These are phyloP conservation scores for Zymoseptoria ardabiliae DNA, from an alignment of 2,329 filamentous ascomycete genomes.

Conservation along the genomic window DNA sequence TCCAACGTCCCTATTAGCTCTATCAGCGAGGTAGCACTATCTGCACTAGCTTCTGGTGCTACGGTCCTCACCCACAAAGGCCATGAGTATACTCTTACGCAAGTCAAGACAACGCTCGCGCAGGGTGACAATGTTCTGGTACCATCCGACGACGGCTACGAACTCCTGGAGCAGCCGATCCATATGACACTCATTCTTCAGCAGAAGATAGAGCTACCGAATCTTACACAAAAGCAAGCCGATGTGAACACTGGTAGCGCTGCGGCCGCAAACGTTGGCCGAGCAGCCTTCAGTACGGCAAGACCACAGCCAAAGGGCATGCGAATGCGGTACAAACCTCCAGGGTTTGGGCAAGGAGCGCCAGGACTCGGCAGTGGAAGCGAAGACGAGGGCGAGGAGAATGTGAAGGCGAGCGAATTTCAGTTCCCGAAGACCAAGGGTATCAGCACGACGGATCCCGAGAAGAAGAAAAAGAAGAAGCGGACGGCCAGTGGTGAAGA, in stretches of 20 bases:
- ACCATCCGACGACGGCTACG: conserved; percentile 25
- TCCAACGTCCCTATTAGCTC: conserved; percentile 61
- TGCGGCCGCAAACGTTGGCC: conserved; percentile 37
- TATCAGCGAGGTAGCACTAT: conserved; percentile 57
- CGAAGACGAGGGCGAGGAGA: conserved; percentile 38
- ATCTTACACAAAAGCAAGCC: conserved; percentile 34
- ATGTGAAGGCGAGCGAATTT: conserved; percentile 8
- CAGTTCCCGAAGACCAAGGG: conserved; percentile 26
- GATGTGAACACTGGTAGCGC: conserved; percentile 34
- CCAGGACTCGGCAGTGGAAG: conserved; percentile 35
- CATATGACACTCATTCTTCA: conserved; percentile 59
- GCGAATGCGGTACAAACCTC: conserved; percentile 59
- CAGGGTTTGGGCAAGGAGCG: conserved; percentile 48
- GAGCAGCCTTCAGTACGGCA: conserved; percentile 45
- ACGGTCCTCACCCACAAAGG: conserved; percentile 56
- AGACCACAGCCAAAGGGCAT: conserved; percentile 62
- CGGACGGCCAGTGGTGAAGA: conserved; percentile 29
- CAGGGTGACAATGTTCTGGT: conserved; percentile 18
- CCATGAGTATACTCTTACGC: conserved; percentile 46
- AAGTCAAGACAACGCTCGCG: conserved; percentile 7
- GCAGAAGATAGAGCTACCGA: conserved; percentile 51
- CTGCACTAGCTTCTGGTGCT: conserved; percentile 47
- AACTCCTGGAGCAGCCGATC: conserved; percentile 38
- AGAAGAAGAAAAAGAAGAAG: conserved; percentile 32
- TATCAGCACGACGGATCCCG: conserved; percentile 23